phyloP scores from a whole-genome alignment of 2,329 filamentous ascomycete genomes.

The Nemania serpens region DNA sequence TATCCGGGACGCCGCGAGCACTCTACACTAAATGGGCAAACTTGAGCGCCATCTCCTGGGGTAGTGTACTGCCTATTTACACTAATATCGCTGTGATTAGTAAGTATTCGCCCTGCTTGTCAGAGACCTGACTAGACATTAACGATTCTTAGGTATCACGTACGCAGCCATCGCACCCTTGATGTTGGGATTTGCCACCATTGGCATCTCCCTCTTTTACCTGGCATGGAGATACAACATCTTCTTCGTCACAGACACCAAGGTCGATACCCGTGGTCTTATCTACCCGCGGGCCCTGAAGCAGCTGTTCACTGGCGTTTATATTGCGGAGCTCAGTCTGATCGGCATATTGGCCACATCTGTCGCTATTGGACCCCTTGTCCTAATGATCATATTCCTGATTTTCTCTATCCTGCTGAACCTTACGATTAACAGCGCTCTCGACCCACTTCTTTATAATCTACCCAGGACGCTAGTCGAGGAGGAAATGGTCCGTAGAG shows the following conservation, averaged over 20 bases:
- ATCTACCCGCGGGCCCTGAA: constrained; percentile 87
- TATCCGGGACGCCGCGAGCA: constrained; percentile 78
- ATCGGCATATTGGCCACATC: constrained; percentile 82
- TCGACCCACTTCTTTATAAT: constrained; percentile 76
- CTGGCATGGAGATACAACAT: constrained; percentile 90
- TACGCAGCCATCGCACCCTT: constrained; percentile 88
- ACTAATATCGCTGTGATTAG: constrained; percentile 81
- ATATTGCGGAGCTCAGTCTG: constrained; percentile 80
- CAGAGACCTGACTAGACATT: constrained; percentile 11
- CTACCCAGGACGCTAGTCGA: constrained; percentile 73
- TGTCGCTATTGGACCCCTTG: constrained; percentile 67
- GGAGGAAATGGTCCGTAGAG: constrained; percentile 44
- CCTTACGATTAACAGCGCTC: constrained; percentile 70
- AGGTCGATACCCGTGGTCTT: constrained; percentile 85
- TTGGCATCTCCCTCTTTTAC: constrained; percentile 82
- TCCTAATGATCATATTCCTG: constrained; percentile 77
- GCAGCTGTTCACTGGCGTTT: constrained; percentile 82
- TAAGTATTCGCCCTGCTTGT: constrained; percentile 47
- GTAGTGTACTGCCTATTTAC: constrained; percentile 79
- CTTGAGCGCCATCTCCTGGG: constrained; percentile 78
- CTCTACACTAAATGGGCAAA: constrained; percentile 79
- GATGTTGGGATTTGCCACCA: constrained; percentile 78
- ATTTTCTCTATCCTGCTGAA: constrained; percentile 80
- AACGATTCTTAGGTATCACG: constrained; percentile 65
- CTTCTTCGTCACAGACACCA: constrained; percentile 80